phyloP scores from a whole-genome alignment of 1,284 basidiomycete species.

The Boletus semigastroideus region DNA sequence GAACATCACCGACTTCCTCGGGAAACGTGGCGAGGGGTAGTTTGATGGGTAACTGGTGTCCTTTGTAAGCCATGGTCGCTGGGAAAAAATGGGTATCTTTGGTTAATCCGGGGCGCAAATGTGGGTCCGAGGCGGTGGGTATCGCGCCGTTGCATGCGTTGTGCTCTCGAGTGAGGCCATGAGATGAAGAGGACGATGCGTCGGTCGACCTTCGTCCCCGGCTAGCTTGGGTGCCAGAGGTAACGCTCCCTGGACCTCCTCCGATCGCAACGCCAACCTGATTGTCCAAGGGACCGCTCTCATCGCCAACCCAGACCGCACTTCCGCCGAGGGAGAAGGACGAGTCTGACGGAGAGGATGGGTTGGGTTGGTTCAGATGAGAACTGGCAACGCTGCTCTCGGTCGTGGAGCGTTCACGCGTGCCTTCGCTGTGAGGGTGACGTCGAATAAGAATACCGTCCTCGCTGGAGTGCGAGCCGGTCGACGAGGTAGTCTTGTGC shows the following conservation, averaged over 20 bases:
- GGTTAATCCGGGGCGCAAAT: slow-evolving; percentile 50
- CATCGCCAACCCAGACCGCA: slow-evolving; percentile 77
- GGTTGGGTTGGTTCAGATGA: slow-evolving; percentile 28
- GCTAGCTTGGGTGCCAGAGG: slow-evolving; percentile 38
- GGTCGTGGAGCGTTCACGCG: slow-evolving; percentile 41
- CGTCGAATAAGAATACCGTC: slow-evolving; percentile 53
- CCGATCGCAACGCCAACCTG: slow-evolving; percentile 34
- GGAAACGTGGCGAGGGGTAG: slow-evolving; percentile 84
- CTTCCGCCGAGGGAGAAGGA: slow-evolving; percentile 74
- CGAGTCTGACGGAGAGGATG: slow-evolving; percentile 61
- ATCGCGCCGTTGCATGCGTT: slow-evolving; percentile 30
- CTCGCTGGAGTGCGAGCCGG: slow-evolving; percentile 65
- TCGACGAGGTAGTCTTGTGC: slow-evolving; percentile 56
- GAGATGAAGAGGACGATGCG: slow-evolving; percentile 66
- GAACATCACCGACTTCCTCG: slow-evolving; percentile 94
- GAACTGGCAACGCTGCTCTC: slow-evolving; percentile 39
- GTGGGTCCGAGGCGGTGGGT: slow-evolving; percentile 43
- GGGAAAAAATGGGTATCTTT: slow-evolving; percentile 95
- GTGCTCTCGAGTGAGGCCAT: slow-evolving; percentile 27
- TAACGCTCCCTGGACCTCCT: slow-evolving; percentile 39
- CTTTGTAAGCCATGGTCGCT: slow-evolving; percentile 78
- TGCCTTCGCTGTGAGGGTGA: slow-evolving; percentile 23
- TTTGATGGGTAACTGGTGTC: slow-evolving; percentile 80
- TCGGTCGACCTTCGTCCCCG: slow-evolving; percentile 69
- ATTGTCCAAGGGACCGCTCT: slow-evolving; percentile 49